Base-by-base conservation (phyloP, 331 rosid species). In the Rosa hybrid region DNA sequence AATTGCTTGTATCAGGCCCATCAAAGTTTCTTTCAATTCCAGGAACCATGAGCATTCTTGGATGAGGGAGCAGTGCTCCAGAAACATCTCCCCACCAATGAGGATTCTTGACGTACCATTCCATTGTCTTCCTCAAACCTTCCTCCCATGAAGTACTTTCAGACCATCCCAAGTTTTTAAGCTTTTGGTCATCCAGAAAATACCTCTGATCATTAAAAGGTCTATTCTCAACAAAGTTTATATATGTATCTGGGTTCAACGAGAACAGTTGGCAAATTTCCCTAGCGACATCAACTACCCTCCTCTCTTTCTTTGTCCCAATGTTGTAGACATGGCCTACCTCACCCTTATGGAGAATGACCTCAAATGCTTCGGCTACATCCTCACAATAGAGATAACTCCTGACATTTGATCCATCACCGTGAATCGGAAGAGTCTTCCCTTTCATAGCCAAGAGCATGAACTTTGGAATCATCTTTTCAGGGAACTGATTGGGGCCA, bases 81-180 rank as follows among this genome's bases (percentile, higher is more conserved):
- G 97, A 88, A 60, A 91, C 97, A 86, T 91, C 94, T 10, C 97
- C 94, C 94, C 92, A 91, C 94, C 94, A 91, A 79, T 79, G 85
- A 56, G 91, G 92, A 34, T 88, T 91, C 79, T 86, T 77, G 39
- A 85, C 84, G 41, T 90, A 90, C 97, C 92, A 91, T 18, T 90
- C 92, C 83, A 81, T 90, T 1, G 97, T 91, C 86, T 79, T 90
- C 79, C 46, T 85, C 67, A 91, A 82, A 21, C 94, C 94, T 46
- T 90, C 94, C 67, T 85, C 92, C 97, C 97, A 91, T 16, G 87
- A 62, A 16, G 97, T 91, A 4, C 86, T 64, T 80, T 88, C 97
- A 0, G 77, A 79, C 97, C 94, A 91, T 17, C 97, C 97, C 81
- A 91, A 82, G 72, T 44, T 75, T 81, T 88, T 91, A 71, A 91